Base-by-base conservation (phyloP, 768 basidiomycete species). In the Pisolithus albus region DNA sequence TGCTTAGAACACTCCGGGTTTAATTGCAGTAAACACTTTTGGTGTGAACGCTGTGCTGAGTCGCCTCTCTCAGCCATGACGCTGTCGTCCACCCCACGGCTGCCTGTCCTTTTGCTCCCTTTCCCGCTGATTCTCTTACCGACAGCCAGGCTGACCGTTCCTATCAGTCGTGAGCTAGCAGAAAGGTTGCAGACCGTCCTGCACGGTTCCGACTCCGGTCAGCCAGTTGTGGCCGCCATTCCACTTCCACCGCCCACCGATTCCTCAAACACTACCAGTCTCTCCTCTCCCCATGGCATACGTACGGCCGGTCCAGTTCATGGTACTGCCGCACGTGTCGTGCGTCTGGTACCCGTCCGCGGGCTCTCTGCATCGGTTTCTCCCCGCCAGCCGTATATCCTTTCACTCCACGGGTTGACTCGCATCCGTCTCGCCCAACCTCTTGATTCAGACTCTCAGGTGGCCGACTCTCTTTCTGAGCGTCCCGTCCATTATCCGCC, bases 41-140 rank as follows among this genome's bases (percentile, higher is more conserved):
- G 32, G 32, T 34, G 32, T 34, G 32, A 34, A 10, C 32, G 34
- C 34, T 34, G 34, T 34, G 34, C 11, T 34, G 13, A 5, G 34
- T 34, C 40, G 11, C 7, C 40, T 21, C 40, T 41, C 7, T 40
- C 21, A 40, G 3, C 40, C 40, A 8, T 28, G 11, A 38, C 13
- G 24, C 65, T 67, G 66, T 46, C 55, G 41, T 46, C 57, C 26
- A 21, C 56, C 28, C 16, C 77, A 4, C 80, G 76, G 52, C 75
- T 93, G 6, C 82, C 84, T 4, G 70, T 92, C 26, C 73, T 94
- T 44, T 75, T 80, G 5, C 79, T 94, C 26, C 76, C 81, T 0
- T 74, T 84, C 55, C 92, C 92, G 0, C 70, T 81, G 42, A 70
- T 93, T 52, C 80, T 93, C 36, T 78, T 91, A 11, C 92, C 92